Base-by-base conservation (phyloP, 1,284 basidiomycete genomes). In the Cryptococcus sp. region DNA sequence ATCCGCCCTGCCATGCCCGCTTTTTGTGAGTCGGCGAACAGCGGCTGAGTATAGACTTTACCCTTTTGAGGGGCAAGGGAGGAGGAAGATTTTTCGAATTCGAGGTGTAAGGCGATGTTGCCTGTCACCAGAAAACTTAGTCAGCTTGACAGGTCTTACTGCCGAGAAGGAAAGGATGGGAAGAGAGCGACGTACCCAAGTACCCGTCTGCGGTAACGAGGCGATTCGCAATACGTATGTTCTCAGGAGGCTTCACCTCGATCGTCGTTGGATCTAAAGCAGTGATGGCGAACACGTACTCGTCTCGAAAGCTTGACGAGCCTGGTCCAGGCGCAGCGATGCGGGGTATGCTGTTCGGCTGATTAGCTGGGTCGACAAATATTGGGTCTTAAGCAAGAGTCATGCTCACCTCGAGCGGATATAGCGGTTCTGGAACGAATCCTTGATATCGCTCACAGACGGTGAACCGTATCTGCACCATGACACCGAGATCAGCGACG, bases 251-350 rank as follows among this genome's bases (percentile, higher is more conserved):
- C 20, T 58, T 57, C 10, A 74, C 35, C 3, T 52, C 48, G 7
- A 68, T 39, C 3, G 42, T 48, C 10, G 55, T 17, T 1, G 68
- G 68, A 35, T 73, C 64, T 42, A 64, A 60, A n/a, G 71, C 66
- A 6, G 76, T 76, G 49, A 78, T 71, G 27, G 74, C 76, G 52
- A 76, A 78, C 25, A 75, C 59, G 47, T 64, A 75, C 49, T 76
- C 73, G 38, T 67, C 64, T 56, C 72, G 39, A 25, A 51, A 62
- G 40, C 50, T 54, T 23, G 38, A 13, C 3, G 39, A 51, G 27
- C 23, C 27, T 15, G 50, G 42, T 16, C 22, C 22, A 22, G 10
- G 42, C n/a, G 50, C 50, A 6, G 51, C 41, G 0, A 52, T 48
- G 15, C 63, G 48, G 2, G 67, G 67, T 43, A 69, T 63, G 39